Evolutionary conservation across 495 filamentous ascomycete genomes (phyloP), one percentile per base, ranked within the genome.

Genomic region (Opeltia flavorubescens): DNA sequence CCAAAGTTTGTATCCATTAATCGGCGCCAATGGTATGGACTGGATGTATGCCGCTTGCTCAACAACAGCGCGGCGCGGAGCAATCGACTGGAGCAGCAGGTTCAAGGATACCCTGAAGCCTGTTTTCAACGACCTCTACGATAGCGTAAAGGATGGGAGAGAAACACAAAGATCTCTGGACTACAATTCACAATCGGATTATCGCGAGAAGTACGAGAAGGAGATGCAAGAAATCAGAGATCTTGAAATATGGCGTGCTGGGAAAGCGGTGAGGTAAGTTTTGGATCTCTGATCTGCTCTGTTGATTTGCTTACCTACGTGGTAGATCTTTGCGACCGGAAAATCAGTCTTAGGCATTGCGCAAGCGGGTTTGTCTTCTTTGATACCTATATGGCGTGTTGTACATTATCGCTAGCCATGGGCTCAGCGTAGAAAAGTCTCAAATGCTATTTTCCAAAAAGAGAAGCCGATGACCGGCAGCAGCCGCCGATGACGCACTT

Each of bases 1-100:
- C 33, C 93, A 96, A 78, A 86, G 80, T 55, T 76, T 96, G 50
- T 98, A 96, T 77, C 91, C 91, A 48, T 74, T 98, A 55, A 96
- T 98, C 59, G 91, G 88, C 62, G 76, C 74, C 59, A 82, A 96
- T 66, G 91, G 91, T 56, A 98, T 98, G 91, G 91, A 96, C 75
- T 98, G 91, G 86, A 96, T 98, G 93, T 98, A 94, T 74, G 87
- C 89, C 57, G 91, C 91, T 54, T 98, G 91, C 83, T 96, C 89
- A 46, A 96, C 93, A 59, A 96, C 93, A 33, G 91, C 91, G 58
- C 84, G 91, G 62, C 88, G 91, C 62, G 91, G 91, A 70, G 91
- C 91, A 69, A 94, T 98, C 62, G 91, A 96, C 77, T 98, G 91
- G 93, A 89, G 83, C 64, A 76, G 76, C 62, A 73, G 70, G 56